Base-by-base conservation (phyloP, 768 basidiomycete genomes). In the Gelatoporia subvermispora region DNA sequence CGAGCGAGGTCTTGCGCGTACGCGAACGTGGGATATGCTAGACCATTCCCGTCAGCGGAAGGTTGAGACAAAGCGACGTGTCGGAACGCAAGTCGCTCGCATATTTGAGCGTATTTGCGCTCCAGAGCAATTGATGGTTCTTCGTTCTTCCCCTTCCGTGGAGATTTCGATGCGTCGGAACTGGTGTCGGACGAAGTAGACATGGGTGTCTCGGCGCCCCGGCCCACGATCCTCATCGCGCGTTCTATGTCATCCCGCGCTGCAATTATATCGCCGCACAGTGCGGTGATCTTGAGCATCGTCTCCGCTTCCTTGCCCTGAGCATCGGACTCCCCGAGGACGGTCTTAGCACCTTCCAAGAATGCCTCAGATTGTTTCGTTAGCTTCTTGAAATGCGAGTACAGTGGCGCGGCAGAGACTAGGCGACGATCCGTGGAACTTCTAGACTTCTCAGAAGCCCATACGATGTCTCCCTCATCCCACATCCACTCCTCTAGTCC, bases 211-310 rank as follows among this genome's bases (percentile, higher is more conserved):
- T 41, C 35, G 39, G 22, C 34, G 5, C 37, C 21, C 40, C 61
- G 60, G 13, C 69, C 71, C 10, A 78, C 57, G 43, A 73, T 52
- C 8, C 58, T 48, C 61, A 81, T 72, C 8, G 73, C 73, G 16
- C 75, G 70, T 51, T 75, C 71, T 47, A 79, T 72, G 54, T 75
- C 73, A 43, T 74, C 75, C 45, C 68, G 62, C 8, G 75, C 70
- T 17, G 73, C 73, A 46, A 78, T 74, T 53, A 79, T 73, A 56
- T 76, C 78, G 7, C 73, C 75, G 55, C 75, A 79, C 2, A 77
- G 62, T 8, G 75, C 76, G 21, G 66, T 68, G 10, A 68, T 72
- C 55, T 70, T 65, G 21, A 77, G 54, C 41, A 65, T 63, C 2
- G 58, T 65, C 50, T 77, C 75, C 5, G 71, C 51, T 7, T 50